A percentile compares a stretch with the other conserved stretches of the same genome.
Conservation (phyloP, 192 early-diverging fungal genomes). For the Gonapodya sp. region DNA sequence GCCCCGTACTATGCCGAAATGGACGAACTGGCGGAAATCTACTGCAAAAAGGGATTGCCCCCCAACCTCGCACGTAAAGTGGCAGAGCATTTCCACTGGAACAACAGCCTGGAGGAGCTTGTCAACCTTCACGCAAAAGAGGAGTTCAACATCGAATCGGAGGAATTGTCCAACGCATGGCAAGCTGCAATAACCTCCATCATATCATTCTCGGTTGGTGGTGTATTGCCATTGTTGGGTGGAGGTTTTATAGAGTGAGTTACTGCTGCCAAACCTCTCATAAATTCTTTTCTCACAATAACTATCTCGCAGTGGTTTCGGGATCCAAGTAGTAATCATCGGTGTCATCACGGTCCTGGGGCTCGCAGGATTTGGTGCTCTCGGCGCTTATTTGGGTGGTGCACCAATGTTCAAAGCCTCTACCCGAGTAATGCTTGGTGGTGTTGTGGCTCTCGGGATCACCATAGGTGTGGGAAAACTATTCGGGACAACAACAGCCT, state of each 20-base stretch:
- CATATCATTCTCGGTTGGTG: constrained; percentile 11
- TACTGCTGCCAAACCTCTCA: not conserved
- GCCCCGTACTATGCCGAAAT: constrained; percentile 8
- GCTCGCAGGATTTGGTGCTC: constrained; percentile 7
- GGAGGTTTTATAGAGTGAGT: constrained; percentile 1
- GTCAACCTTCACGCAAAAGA: constrained; percentile 14
- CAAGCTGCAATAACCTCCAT: constrained; percentile 5
- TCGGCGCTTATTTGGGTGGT: constrained; percentile 14
- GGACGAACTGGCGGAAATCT: constrained; percentile 12
- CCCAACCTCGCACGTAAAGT: constrained; percentile 13
- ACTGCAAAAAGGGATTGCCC: constrained; percentile 10
- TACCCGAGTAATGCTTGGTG: not conserved
- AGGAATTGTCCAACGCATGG: not conserved
- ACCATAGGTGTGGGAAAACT: not conserved
- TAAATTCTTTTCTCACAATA: not conserved
- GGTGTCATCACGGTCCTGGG: not conserved
- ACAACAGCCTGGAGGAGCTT: constrained; percentile 11
- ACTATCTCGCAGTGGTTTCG: not conserved
- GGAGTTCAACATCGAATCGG: constrained; percentile 11
- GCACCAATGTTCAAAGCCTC: not conserved
- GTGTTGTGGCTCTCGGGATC: not conserved
- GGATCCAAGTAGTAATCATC: not conserved
- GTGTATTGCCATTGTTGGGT: constrained; percentile 9
- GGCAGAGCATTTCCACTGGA: constrained; percentile 10
- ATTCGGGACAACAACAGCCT: not conserved